Evolutionary conservation across 495 filamentous ascomycete species (phyloP), one percentile per base, ranked within the genome.

Genomic region (Neurospora africana): DNA sequence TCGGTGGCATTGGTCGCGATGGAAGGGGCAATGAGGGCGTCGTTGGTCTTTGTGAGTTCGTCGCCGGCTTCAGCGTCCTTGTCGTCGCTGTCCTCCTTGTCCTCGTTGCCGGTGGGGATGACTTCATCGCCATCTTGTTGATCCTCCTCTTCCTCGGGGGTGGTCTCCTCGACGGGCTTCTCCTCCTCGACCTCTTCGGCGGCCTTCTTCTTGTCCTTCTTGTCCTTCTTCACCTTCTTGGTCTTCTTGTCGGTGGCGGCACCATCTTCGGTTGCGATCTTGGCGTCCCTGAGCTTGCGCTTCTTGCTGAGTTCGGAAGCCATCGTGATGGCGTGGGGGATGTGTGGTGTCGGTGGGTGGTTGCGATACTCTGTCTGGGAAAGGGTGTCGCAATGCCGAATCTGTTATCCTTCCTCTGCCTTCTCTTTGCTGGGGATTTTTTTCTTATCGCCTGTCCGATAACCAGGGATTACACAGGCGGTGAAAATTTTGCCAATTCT

Each of bases 221-320:
- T 73, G 65, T 53, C 75, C 47, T 72, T 77, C 77, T 71, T 82
- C 68, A 73, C 68, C 72, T 77, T 77, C 68, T 78, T 80, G 70
- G 61, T 65, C 74, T 78, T 82, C 75, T 69, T 78, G 70, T n/a
- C 75, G 69, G 67, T 75, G 70, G 70, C 75, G 70, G 69, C 17
- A 69, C 70, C 71, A 53, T 77, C 72, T 15, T 73, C 72, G 72
- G 82, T 82, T 37, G 75, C 27, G 47, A 74, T 75, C 40, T 80
- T 80, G 69, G 76, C 69, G 37, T 84, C 83, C 76, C 81, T 82
- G 68, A 81, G 74, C 69, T 86, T 86, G 27, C 84, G 79, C 81
- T 86, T 86, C 65, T 84, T 86, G 77, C 78, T 83, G 71, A 76
- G 76, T 41, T 82, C 73, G 61, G 81, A 79, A 7, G 82, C 83